Base-by-base conservation (phyloP, 2,329 filamentous ascomycete species). In the Xylaria sp. region DNA sequence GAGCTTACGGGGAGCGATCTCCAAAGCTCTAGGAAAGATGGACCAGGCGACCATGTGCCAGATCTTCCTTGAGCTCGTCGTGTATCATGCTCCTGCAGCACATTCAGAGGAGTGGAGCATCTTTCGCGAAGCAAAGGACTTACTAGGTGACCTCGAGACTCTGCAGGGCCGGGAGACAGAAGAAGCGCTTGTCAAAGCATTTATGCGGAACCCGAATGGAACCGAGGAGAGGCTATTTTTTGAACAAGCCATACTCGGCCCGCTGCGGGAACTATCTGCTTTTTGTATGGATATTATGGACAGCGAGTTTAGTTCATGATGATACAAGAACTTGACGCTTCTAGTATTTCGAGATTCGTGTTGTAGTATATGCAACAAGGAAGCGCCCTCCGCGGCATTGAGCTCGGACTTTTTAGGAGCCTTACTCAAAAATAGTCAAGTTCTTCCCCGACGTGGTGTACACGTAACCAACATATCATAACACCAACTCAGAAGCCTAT, bases 11-110 rank as follows among this genome's bases (percentile, higher is more conserved):
- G 58, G 49, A 5, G 72, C 49, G 9, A 56, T 79, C 10, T 65
- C 68, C 0, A 72, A 81, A 23, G 68, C 75, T 0, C 72, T 88
- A 20, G 74, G 76, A 4, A 79, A 81, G 17, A 81, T 85, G 10
- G 87, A 89, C 65, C 85, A 86, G 69, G 81, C 86, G 3, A 85
- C 83, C 10, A 77, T 88, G 59, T 85, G 84, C 69, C 86, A 89
- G 72, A 83, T 84, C 63, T 74, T 89, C 15, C 78, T 88, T 63
- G 78, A 83, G 44, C 80, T 89, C 72, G 80, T 85, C 13, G 70
- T 83, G 23, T 77, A 80, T 36, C 81, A 83, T 54, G 81, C 79
- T 1, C 81, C 81, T 0, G 71, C 76, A 33, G 83, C 80, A 4
- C 82, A 85, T 69, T 80, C 81, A 6, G 77, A 80, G 6, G 81